Evolutionary conservation across 2,329 filamentous ascomycete species (phyloP).

Genomic region (Rachicladosporium sp.): DNA sequence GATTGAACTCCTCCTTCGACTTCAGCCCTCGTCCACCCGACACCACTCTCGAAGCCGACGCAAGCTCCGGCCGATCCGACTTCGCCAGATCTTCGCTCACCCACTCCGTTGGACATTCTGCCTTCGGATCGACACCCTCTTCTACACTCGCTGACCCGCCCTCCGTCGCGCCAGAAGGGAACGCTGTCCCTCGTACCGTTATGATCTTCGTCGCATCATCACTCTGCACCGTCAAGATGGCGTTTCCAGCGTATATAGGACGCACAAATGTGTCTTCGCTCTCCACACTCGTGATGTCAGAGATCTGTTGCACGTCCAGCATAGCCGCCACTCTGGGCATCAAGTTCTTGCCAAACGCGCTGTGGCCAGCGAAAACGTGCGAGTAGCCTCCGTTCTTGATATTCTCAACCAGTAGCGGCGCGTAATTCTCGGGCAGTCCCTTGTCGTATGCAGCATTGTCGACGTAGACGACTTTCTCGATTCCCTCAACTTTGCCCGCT

Average conservation of each 20-base stretch:
- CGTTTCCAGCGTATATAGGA: conserved; percentile 95
- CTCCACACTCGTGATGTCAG: conserved; percentile 78
- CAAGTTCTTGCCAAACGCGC: conserved; percentile 91
- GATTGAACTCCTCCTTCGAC: conserved; percentile 96
- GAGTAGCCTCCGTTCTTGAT: conserved; percentile 93
- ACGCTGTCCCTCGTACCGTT: conserved; percentile 87
- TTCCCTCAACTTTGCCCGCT: conserved; percentile 75
- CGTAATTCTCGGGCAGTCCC: conserved; percentile 86
- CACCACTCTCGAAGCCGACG: conserved; percentile 79
- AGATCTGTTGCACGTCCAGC: conserved; percentile 84
- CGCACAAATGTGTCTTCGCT: conserved; percentile 89
- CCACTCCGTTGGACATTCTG: conserved; percentile 66
- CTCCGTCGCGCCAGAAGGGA: conserved; percentile 59
- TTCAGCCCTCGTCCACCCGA: conserved; percentile 90
- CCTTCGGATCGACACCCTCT: conserved; percentile 74
- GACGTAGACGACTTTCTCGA: conserved; percentile 83
- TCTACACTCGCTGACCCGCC: conserved; percentile 66
- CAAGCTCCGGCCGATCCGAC: conserved; percentile 85
- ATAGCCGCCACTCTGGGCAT: conserved; percentile 84
- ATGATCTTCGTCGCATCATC: conserved; percentile 75
- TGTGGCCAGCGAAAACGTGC: conserved; percentile 81
- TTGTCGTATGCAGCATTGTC: conserved; percentile 88
- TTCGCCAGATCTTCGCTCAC: conserved; percentile 85
- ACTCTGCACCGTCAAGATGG: conserved; percentile 90
- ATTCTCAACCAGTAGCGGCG: conserved; percentile 86